Conservation (phyloP, 139 green algal genomes). For the Volvox reticuliferus region DNA sequence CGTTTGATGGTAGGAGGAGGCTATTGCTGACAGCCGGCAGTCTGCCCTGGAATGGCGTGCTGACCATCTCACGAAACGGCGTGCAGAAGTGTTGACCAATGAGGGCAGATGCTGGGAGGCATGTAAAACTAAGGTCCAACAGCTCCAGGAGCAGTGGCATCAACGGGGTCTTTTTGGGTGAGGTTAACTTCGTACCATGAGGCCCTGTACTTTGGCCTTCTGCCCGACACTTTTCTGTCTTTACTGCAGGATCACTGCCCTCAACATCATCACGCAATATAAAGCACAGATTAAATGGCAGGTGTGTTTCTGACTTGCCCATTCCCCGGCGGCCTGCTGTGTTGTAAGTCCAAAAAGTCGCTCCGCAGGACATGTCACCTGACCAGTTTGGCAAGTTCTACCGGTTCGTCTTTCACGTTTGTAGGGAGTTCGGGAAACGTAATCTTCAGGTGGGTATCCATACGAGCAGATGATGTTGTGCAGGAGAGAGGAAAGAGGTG, state of each 20-base stretch:
- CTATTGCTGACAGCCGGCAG: neutral
- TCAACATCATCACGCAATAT: conserved; percentile 36
- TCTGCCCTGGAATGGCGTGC: neutral
- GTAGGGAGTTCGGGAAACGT: conserved; percentile 50
- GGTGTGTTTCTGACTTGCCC: neutral
- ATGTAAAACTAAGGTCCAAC: conserved; percentile 16
- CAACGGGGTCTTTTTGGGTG: conserved; percentile 52
- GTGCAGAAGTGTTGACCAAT: conserved; percentile 29
- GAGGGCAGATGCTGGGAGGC: conserved; percentile 31
- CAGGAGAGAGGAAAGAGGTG: neutral
- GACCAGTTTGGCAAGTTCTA: conserved; percentile 69
- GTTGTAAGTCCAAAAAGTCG: neutral
- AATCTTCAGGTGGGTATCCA: conserved; percentile 40
- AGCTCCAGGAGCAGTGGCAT: conserved; percentile 49
- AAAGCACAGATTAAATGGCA: conserved; percentile 55
- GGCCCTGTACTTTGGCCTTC: neutral
- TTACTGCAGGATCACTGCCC: conserved; percentile 19
- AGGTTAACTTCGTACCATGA: neutral
- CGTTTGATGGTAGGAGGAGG: neutral
- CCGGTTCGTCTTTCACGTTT: conserved; percentile 68
- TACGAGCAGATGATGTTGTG: neutral
- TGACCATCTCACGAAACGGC: neutral
- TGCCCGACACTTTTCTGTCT: neutral
- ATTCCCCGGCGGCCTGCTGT: neutral
- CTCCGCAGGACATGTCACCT: conserved; percentile 58